Conservation (phyloP, 1,284 basidiomycete genomes). For the Pseudozyma hubeiensis region DNA sequence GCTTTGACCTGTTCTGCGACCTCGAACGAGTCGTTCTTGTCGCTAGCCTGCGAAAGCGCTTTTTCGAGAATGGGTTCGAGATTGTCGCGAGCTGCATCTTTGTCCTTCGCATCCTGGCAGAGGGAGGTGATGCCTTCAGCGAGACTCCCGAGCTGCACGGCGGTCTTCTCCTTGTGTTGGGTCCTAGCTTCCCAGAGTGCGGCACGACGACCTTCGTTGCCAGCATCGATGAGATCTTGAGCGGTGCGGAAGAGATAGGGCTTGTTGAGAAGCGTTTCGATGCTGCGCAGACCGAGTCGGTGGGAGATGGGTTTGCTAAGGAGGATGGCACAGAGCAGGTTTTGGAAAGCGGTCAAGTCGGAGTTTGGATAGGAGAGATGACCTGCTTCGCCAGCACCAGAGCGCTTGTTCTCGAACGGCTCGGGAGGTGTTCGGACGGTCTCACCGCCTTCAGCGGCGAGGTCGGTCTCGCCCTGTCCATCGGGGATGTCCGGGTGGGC, state of each 20-base stretch:
- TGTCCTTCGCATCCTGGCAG: constrained; percentile 8
- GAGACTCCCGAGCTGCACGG: constrained; percentile 48
- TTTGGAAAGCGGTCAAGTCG: constrained; percentile 48
- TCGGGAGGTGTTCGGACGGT: constrained; percentile 25
- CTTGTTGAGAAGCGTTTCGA: constrained; percentile 50
- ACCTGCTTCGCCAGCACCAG: constrained; percentile 11
- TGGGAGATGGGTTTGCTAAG: constrained; percentile 57
- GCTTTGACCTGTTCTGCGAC: constrained; percentile 32
- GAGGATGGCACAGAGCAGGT: constrained; percentile 43
- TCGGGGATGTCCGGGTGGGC: constrained; percentile 31
- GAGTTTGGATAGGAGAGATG: constrained; percentile 44
- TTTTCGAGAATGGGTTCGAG: constrained; percentile 35
- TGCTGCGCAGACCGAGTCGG: constrained; percentile 38
- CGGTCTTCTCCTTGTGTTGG: constrained; percentile 58
- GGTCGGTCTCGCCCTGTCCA: constrained; percentile 34
- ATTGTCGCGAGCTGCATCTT: constrained; percentile 8
- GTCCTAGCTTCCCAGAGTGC: constrained; percentile 54
- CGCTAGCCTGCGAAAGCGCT: constrained; percentile 13
- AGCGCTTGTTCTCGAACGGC: constrained; percentile 33
- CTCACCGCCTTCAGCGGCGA: constrained; percentile 26
- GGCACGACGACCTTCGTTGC: constrained; percentile 42
- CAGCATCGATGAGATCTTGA: constrained; percentile 39
- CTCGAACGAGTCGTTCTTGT: constrained; percentile 19
- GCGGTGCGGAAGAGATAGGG: constrained; percentile 41
- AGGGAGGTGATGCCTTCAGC: constrained; percentile 34